Evolutionary conservation across 768 basidiomycete species (phyloP).

Genomic region (Boletus eberwhitei): DNA sequence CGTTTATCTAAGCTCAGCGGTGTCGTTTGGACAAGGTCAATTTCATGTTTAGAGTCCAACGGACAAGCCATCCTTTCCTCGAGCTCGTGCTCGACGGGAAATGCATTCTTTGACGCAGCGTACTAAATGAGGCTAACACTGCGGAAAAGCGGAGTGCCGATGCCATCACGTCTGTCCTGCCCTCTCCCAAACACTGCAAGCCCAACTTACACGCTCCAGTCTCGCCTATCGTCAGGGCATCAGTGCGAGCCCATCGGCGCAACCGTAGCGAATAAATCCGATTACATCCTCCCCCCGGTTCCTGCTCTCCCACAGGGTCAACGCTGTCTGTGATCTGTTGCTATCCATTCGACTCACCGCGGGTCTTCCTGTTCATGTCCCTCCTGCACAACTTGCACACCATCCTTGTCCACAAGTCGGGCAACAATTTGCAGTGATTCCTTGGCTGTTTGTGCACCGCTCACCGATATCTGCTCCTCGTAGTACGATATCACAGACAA

Average conservation of each 20-base stretch:
- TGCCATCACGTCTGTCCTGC: slow-evolving; percentile 2
- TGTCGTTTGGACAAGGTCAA: neutral
- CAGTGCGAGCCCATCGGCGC: slow-evolving; percentile 50
- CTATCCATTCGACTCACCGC: slow-evolving; percentile 39
- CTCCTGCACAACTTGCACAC: slow-evolving; percentile 42
- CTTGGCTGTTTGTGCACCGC: slow-evolving; percentile 46
- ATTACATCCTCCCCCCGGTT: slow-evolving; percentile 45
- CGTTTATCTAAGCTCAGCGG: slow-evolving; percentile 20
- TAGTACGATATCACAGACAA: slow-evolving; percentile 49
- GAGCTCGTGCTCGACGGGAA: neutral
- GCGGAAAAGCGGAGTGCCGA: slow-evolving; percentile 27
- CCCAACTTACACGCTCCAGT: slow-evolving; percentile 15
- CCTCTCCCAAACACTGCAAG: slow-evolving; percentile 30
- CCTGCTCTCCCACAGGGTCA: slow-evolving; percentile 31
- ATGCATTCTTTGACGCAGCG: neutral
- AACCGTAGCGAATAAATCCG: slow-evolving; percentile 56
- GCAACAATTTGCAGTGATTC: slow-evolving; percentile 57
- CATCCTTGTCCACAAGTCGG: slow-evolving; percentile 59
- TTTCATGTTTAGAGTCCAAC: neutral
- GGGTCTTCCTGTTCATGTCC: slow-evolving; percentile 37
- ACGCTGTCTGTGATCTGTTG: slow-evolving; percentile 1
- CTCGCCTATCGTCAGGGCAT: slow-evolving; percentile 39
- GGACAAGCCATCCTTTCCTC: neutral
- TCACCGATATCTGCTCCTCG: slow-evolving; percentile 45
- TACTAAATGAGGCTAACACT: slow-evolving; percentile 16